Base-by-base conservation (phyloP, 2,329 filamentous ascomycete genomes). In the Hypoxylon sp. region DNA sequence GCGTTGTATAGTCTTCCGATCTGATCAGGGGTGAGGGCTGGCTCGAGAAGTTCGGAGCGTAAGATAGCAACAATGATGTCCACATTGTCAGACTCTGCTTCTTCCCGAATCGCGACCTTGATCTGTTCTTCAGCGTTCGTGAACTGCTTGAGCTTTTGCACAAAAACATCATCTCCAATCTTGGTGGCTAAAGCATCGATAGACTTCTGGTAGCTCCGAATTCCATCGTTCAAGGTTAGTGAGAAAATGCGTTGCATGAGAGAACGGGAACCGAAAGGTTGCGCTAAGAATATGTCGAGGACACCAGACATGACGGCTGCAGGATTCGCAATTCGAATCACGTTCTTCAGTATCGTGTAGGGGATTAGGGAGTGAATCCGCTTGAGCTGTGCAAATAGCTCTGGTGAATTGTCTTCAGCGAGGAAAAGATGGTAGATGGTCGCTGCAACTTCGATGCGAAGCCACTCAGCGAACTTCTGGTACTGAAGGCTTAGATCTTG, bases 381-480 rank as follows among this genome's bases (percentile, higher is more conserved):
- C 82, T 95, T 97, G 3, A 92, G 91, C 80, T 99, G 96, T 0
- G 94, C 94, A 79, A 98, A 98, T 31, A 99, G 82, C 77, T 99
- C 96, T 0, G 96, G 95, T 0, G 95, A 98, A 80, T 99, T 99
- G 82, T 99, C 96, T 79, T 99, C 96, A 5, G 96, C 96, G 49
- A 99, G 86, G 85, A 99, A 99, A 35, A 99, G 85, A 79, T 99
- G 96, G 78, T 99, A 99, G 66, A 98, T 90, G 22, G 96, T 98
- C 44, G 96, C 96, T 25, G 96, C 96, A 54, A 99, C 91, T 82
- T 99, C 96, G 76, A 99, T 99, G 42, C 96, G 91, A 56, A 98
- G 84, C 96, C 96, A 99, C 80, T 99, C 96, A 17, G 95, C 95
- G 78, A 99, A 98, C 79, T 98, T 99, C 77, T 96, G 93, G 80